phyloP scores from a whole-genome alignment of 2,329 filamentous ascomycete species.

The Teratosphaeria destructans region DNA sequence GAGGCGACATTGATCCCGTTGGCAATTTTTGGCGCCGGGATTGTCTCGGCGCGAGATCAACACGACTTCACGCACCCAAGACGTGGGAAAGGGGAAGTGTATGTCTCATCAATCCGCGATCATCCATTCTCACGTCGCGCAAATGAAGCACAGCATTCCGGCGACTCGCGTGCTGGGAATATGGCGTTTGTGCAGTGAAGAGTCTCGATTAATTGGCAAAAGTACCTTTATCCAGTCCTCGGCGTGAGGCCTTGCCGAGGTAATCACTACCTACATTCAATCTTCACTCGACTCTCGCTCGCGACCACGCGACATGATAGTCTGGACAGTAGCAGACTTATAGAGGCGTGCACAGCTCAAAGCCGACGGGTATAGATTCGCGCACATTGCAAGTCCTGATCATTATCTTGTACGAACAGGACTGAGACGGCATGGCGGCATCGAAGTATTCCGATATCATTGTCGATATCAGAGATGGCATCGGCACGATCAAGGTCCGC shows the following conservation, averaged over 20 bases:
- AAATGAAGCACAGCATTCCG: no score
- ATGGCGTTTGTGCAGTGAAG: no score
- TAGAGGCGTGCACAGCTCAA: not conserved
- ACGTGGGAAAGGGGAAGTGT: no score
- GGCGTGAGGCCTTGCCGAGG: not conserved
- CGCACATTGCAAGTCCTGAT: not conserved
- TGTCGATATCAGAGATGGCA: conserved; percentile 14
- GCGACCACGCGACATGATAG: not conserved
- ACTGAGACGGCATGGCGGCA: not conserved
- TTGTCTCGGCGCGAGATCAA: not conserved
- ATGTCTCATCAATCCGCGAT: no score
- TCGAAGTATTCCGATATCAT: conserved; percentile 16
- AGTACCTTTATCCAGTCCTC: not conserved
- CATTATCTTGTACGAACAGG: not conserved
- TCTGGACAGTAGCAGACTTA: not conserved
- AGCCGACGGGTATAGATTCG: not conserved
- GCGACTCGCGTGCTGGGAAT: no score
- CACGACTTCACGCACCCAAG: not conserved
- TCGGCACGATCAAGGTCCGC: conserved; percentile 18
- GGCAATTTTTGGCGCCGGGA: not conserved
- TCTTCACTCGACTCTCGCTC: not conserved
- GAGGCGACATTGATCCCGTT: not conserved
- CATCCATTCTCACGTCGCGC: no score
- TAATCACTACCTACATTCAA: not conserved
- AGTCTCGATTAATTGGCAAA: no score